These are phyloP conservation scores for Podila verticillata DNA, from an alignment of 192 early-diverging fungal species.

Conservation along the genomic window DNA sequence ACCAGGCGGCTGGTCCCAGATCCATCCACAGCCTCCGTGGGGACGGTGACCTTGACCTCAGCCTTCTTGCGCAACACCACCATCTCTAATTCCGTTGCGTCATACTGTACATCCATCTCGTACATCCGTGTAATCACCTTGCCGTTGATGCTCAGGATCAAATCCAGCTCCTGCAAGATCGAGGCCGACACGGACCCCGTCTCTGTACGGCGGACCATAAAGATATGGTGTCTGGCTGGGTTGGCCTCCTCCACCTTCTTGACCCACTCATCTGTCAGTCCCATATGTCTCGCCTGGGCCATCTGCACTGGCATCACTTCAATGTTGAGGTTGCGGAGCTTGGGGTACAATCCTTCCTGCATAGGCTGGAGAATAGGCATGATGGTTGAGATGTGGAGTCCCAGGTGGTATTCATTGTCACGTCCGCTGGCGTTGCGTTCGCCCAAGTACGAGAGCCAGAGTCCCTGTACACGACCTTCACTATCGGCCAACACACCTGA, in stretches of 20 bases:
- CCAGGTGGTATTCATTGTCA: slow-evolving; percentile 71
- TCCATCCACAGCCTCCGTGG: slow-evolving; percentile 68
- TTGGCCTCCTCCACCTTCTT: slow-evolving; percentile 64
- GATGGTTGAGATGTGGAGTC: slow-evolving; percentile 64
- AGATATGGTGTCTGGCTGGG: slow-evolving; percentile 64
- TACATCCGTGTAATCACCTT: slow-evolving; percentile 68
- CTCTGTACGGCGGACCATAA: slow-evolving; percentile 68
- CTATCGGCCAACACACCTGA: slow-evolving; percentile 77
- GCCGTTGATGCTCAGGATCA: slow-evolving; percentile 77
- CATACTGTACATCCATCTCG: slow-evolving; percentile 71
- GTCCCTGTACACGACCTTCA: slow-evolving; percentile 71
- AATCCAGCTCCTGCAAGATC: slow-evolving; percentile 70
- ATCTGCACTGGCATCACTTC: slow-evolving; percentile 68
- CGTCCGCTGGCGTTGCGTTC: slow-evolving; percentile 72
- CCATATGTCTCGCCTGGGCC: slow-evolving; percentile 67
- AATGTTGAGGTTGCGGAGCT: slow-evolving; percentile 67
- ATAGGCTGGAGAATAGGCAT: slow-evolving; percentile 63
- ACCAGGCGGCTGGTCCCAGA: slow-evolving; percentile 75
- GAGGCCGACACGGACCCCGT: slow-evolving; percentile 65
- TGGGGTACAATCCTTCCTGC: slow-evolving; percentile 60
- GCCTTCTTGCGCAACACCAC: slow-evolving; percentile 77
- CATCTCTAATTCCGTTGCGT: slow-evolving; percentile 61
- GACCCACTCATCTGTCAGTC: slow-evolving; percentile 67
- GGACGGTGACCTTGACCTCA: slow-evolving; percentile 76
- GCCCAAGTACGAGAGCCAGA: slow-evolving; percentile 81